A percentile compares a stretch with the other conserved stretches of the same genome.
phyloP scores from a whole-genome alignment of 768 basidiomycete genomes.

The Termitomyces sp. region DNA sequence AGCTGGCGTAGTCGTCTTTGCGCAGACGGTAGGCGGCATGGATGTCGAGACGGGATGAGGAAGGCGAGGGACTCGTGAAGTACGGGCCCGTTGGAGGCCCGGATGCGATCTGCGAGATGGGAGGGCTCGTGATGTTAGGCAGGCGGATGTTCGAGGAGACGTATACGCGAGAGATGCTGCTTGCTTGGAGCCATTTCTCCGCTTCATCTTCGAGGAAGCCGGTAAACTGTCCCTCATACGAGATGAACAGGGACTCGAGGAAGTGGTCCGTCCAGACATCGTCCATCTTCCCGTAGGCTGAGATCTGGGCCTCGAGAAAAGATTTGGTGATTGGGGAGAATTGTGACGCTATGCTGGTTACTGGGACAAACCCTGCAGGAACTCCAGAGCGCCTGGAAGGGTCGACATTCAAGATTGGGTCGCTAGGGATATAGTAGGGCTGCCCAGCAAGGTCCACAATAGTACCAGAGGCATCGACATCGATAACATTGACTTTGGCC shows the following conservation, averaged over 20 bases:
- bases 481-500: slow-evolving; percentile 5
- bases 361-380: slow-evolving; percentile 10
- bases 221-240: slow-evolving; percentile 18
- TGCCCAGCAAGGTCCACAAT: slow-evolving; percentile 11
- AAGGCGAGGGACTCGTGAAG: slow-evolving; percentile 12
- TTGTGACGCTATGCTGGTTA: slow-evolving; percentile 21
- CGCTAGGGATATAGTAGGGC: slow-evolving; percentile 17
- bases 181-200: slow-evolving; percentile 20
- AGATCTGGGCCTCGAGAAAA: slow-evolving; percentile 21
- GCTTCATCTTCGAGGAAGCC: slow-evolving; percentile 21
- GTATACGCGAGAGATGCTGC: slow-evolving; percentile 17
- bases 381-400: slow-evolving; percentile 1
- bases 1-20: slow-evolving; percentile 36
- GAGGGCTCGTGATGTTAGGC: slow-evolving; percentile 10
- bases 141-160: slow-evolving; percentile 15
- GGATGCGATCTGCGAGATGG: slow-evolving; percentile 11
- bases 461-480: slow-evolving; percentile 7
- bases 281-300: slow-evolving; percentile 19
- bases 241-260: slow-evolving; percentile 22
- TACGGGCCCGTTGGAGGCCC: slow-evolving; percentile 24
- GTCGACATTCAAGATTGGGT: slow-evolving; percentile 9
- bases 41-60: slow-evolving; percentile 5
- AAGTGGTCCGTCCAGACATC: slow-evolving; percentile 29
- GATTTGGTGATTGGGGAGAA: slow-evolving; percentile 20
- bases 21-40: slow-evolving; percentile 32